phyloP scores from a whole-genome alignment of 352 stramenopile genomes.

The Phytophthora pluvialis region DNA sequence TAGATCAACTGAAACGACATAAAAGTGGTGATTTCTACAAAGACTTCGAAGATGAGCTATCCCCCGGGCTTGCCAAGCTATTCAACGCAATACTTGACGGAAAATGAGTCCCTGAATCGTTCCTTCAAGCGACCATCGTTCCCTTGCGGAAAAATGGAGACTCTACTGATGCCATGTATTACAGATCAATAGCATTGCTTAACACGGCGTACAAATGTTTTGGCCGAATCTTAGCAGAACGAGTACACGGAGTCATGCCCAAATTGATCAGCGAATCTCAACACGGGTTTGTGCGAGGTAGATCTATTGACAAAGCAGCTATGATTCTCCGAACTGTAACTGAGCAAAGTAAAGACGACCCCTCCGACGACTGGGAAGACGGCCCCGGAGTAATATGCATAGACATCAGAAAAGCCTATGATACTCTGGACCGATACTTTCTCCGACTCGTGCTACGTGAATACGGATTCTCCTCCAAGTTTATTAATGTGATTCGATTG shows the following conservation, averaged over 20 bases:
- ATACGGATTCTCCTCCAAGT: not conserved
- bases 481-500: not conserved
- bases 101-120: not conserved
- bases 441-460: not conserved
- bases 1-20: not conserved
- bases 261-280: not conserved
- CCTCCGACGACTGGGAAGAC: no score
- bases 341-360: not conserved
- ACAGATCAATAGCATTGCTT: slow-evolving; percentile 8
- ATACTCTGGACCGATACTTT: not conserved
- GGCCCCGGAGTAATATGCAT: not conserved
- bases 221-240: slow-evolving; percentile 2
- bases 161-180: slow-evolving; percentile 16
- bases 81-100: slow-evolving; percentile 1
- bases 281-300: slow-evolving; percentile 17
- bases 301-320: not conserved
- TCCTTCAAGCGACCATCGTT: not conserved
- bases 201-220: slow-evolving; percentile 19
- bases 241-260: slow-evolving; percentile 5
- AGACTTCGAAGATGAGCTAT: slow-evolving; percentile 11
- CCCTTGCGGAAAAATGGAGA: slow-evolving; percentile 13
- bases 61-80: not conserved
- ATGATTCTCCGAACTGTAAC: not conserved
- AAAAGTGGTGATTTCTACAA: slow-evolving; percentile 19
- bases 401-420: not conserved